Base-by-base conservation (phyloP, 345 rosid genomes). In the Salix exigua region DNA sequence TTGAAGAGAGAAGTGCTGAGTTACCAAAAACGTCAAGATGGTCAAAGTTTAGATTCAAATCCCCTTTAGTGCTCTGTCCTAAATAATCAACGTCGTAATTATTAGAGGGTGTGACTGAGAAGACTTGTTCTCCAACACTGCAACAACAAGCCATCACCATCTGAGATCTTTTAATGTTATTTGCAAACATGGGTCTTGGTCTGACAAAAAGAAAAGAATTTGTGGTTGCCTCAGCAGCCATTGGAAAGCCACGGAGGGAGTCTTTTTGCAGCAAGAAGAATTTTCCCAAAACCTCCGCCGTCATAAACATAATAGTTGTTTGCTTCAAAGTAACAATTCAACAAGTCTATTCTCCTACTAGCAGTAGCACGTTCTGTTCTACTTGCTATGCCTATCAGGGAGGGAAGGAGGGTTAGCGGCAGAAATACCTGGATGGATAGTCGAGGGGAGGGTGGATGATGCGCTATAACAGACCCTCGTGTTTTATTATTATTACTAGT, bases 21-120 rank as follows among this genome's bases (percentile, higher is more conserved):
- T 21, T 83, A 89, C 93, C 93, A 37, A 87, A 83, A 77, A 89
- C 78, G 70, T 87, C 84, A 60, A 90, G 93, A 40, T 81, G 91
- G 72, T 92, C 91, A 38, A 81, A 50, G 61, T 91, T 91, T 79
- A 92, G 88, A 86, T 91, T 93, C 87, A 95, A 88, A 85, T 95
- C 99, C 55, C 99, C 97, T 79, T 85, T 95, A 60, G 99, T 93
- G 83, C 97, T 93, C 88, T 93, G 85, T 30, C 99, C 99, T 69
- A 95, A 82, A 83, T 95, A 95, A 84, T 95, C 99, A n/a, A 95
- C 87, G 53, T 90, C 94, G 73, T 26, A 81, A 73, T 85, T 87
- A 55, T 84, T 81, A 46, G 97, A 85, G 30, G 92, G 84, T 4
- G 94, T 93, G 66, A 93, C 87, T 3, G 94, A 91, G 73, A 95